Evolutionary conservation across 2,329 filamentous ascomycete genomes (phyloP).

Genomic region (Microdochium paspali): DNA sequence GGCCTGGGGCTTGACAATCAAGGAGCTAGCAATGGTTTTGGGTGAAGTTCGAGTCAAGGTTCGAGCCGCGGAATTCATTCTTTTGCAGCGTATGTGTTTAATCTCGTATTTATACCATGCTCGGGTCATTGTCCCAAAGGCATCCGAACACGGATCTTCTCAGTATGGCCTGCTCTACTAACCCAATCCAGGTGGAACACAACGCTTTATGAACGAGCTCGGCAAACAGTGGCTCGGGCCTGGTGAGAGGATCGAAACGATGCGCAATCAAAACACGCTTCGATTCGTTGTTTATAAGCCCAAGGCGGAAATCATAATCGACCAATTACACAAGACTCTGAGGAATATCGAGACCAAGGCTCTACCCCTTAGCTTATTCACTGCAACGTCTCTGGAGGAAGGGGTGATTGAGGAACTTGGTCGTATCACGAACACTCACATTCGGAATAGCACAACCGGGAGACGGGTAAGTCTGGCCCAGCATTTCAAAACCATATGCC

Average conservation of each 20-base stretch:
- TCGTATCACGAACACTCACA: constrained; percentile 22
- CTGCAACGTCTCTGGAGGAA: constrained; percentile 11
- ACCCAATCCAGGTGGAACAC: constrained; percentile 19
- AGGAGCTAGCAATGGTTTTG: constrained; percentile 30
- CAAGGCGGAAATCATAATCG: constrained; percentile 24
- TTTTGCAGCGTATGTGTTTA: constrained; percentile 36
- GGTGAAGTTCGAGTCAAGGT: constrained; percentile 31
- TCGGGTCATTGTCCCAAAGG: no score
- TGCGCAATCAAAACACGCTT: constrained; percentile 16
- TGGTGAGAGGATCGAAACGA: constrained; percentile 27
- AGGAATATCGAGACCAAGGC: constrained; percentile 10
- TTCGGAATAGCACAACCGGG: constrained; percentile 8
- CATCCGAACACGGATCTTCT: no score
- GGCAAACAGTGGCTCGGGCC: constrained; percentile 17
- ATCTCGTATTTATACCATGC: no score
- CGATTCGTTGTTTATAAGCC: constrained; percentile 25
- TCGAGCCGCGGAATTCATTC: constrained; percentile 27
- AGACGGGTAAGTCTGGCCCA: constrained; percentile 15
- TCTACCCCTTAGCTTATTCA: constrained; percentile 15
- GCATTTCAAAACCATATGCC: no score
- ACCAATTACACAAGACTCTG: constrained; percentile 21
- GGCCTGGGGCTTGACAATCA: constrained; percentile 39
- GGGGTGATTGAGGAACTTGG: constrained; percentile 24
- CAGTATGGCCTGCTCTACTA: no score
- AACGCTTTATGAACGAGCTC: constrained; percentile 23